Conservation (phyloP, 1,284 basidiomycete species). For the Apiotrichum veenhuisii region DNA sequence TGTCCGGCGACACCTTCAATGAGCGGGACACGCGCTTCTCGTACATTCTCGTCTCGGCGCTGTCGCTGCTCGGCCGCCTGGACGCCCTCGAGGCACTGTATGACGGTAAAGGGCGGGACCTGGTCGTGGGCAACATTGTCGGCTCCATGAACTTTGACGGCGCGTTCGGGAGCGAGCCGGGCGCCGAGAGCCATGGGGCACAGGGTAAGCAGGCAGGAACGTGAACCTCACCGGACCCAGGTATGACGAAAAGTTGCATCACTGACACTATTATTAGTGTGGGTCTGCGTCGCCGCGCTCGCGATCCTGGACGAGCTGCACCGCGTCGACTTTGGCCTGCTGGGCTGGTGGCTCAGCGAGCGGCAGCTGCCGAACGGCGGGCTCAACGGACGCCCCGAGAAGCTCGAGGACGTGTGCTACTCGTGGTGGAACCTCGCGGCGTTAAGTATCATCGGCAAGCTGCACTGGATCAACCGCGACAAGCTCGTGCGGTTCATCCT, state of each 20-base stretch:
- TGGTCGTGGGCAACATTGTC: slow-evolving; percentile 68
- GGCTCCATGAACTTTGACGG: slow-evolving; percentile 91
- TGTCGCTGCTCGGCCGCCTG: slow-evolving; percentile 75
- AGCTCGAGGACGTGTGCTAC: slow-evolving; percentile 98
- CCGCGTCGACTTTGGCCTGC: slow-evolving; percentile 65
- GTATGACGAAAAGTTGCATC: no score
- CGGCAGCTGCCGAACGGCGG: slow-evolving; percentile 90
- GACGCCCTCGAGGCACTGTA: slow-evolving; percentile 54
- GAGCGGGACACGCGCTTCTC: slow-evolving; percentile 90
- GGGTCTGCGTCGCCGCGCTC: slow-evolving; percentile 80
- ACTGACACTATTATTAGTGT: slow-evolving; percentile 59
- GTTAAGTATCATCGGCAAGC: slow-evolving; percentile 75
- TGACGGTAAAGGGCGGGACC: slow-evolving; percentile 54
- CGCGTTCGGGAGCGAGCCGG: slow-evolving; percentile 77
- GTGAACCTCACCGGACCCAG: no score
- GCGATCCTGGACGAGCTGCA: slow-evolving; percentile 81
- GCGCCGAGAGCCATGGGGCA: slow-evolving; percentile 87
- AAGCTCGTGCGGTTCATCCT: slow-evolving; percentile 79
- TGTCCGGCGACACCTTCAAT: slow-evolving; percentile 84
- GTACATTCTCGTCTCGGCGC: slow-evolving; percentile 76
- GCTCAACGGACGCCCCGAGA: slow-evolving; percentile 91
- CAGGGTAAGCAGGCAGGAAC: slow-evolving; percentile 67
- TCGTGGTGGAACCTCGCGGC: slow-evolving; percentile 94
- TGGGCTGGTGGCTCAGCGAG: slow-evolving; percentile 91
- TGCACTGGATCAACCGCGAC: slow-evolving; percentile 86